phyloP scores from a whole-genome alignment of 2,329 filamentous ascomycete genomes.

The Colletotrichum sp. region DNA sequence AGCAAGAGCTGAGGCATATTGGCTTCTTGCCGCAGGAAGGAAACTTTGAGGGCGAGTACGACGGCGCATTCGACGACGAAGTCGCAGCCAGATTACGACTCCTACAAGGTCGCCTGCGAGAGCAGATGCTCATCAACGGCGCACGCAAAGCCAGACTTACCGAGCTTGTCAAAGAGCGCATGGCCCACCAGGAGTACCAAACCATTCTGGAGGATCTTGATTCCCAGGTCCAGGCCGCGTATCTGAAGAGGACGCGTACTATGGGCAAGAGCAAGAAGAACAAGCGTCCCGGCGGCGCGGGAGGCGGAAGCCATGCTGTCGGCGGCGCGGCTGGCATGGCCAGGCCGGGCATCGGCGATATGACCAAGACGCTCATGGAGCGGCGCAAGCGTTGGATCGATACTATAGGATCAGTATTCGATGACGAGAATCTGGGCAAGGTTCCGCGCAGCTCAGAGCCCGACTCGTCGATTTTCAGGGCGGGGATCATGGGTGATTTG shows the following conservation, averaged over 20 bases:
- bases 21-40: conserved; percentile 78
- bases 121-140: conserved; percentile 86
- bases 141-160: conserved; percentile 86
- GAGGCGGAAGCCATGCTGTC: conserved; percentile 70
- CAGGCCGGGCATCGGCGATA: conserved; percentile 85
- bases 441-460: conserved; percentile 73
- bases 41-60: conserved; percentile 73
- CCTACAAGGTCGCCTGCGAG: conserved; percentile 81
- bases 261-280: conserved; percentile 95
- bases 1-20: conserved; percentile 89
- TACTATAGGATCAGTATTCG: conserved; percentile 88
- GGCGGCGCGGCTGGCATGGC: conserved; percentile 65
- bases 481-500: conserved; percentile 72
- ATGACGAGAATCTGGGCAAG: conserved; percentile 75
- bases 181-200: conserved; percentile 96
- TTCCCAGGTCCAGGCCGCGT: conserved; percentile 91
- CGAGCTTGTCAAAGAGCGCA: conserved; percentile 87
- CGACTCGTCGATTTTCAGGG: conserved; percentile 74
- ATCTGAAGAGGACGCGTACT: conserved; percentile 92
- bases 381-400: conserved; percentile 87
- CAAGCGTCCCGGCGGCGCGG: conserved; percentile 77
- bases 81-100: conserved; percentile 88
- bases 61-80: conserved; percentile 91
- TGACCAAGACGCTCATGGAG: conserved; percentile 92
- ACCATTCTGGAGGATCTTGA: conserved; percentile 98